Percentiles rank a stretch among this genome's conserved stretches.
phyloP scores from a whole-genome alignment of 306 rosid genomes.

The Hippophae rhamnoides region DNA sequence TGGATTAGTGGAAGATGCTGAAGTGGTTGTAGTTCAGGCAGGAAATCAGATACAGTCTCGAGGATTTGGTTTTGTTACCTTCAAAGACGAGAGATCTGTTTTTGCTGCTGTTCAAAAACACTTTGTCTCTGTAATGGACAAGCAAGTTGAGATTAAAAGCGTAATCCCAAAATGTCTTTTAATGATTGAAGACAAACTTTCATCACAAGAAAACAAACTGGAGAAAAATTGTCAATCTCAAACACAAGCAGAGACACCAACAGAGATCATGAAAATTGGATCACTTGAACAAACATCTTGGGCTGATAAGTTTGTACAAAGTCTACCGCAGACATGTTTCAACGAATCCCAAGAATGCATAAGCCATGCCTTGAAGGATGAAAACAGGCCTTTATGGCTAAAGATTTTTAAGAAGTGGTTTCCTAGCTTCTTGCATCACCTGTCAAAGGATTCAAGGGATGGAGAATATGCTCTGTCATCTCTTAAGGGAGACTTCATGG shows the following conservation, averaged over 20 bases:
- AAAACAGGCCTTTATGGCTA: constrained; percentile 28
- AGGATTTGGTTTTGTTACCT: constrained; percentile 34
- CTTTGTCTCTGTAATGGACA: constrained; percentile 19
- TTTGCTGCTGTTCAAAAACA: constrained; percentile 24
- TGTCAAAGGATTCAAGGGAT: constrained; percentile 18
- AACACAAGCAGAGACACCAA: constrained; percentile 3
- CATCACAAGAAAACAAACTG: constrained; percentile 4
- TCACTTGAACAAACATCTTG: constrained; percentile 19
- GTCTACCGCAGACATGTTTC: constrained; percentile 1
- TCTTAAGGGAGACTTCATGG: constrained; percentile 30
- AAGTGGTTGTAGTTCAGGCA: constrained; percentile 20
- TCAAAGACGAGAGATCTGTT: constrained; percentile 28
- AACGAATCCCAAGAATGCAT: constrained; percentile 11
- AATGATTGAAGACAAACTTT: constrained; percentile 12
- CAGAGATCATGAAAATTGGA: constrained; percentile 9
- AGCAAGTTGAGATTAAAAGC: constrained; percentile 31
- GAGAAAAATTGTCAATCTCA: constrained; percentile 7
- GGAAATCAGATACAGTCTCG: constrained; percentile 25
- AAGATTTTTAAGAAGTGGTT: constrained; percentile 33
- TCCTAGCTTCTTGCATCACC: constrained; percentile 19
- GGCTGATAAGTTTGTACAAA: constrained; percentile 11
- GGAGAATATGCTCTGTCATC: constrained; percentile 37
- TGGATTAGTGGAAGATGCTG: constrained; percentile 30
- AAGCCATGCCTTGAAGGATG: neutral
- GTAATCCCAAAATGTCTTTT: constrained; percentile 12